Evolutionary conservation across 2,329 filamentous ascomycete species (phyloP).

Genomic region (Cytospora leucostoma): DNA sequence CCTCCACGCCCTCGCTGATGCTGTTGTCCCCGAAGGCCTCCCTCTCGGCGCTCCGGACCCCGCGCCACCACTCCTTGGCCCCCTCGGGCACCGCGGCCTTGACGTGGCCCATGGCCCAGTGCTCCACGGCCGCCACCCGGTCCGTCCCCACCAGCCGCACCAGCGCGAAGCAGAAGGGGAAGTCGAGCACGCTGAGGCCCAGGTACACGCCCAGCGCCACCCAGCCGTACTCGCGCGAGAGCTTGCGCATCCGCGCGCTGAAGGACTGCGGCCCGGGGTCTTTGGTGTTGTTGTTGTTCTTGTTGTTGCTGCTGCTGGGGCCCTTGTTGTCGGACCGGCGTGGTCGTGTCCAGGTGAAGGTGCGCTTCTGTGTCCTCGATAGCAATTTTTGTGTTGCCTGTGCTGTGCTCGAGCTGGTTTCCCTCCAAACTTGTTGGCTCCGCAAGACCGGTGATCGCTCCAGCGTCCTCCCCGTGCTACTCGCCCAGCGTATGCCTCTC

Average conservation of each 20-base stretch:
- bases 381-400: not conserved
- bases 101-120: constrained; percentile 63
- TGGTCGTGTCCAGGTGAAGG: constrained; percentile 23
- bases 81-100: constrained; percentile 61
- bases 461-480: not conserved
- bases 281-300: not conserved
- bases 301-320: not conserved
- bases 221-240: constrained; percentile 94
- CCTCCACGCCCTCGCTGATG: constrained; percentile 50
- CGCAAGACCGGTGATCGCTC: not conserved
- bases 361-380: constrained; percentile 17
- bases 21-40: constrained; percentile 48
- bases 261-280: constrained; percentile 48
- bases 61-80: constrained; percentile 55
- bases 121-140: constrained; percentile 71
- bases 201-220: constrained; percentile 90
- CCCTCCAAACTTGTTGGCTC: constrained; percentile 6
- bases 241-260: constrained; percentile 73
- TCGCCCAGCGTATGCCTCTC: not conserved
- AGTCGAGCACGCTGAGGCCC: constrained; percentile 79
- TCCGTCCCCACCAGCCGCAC: constrained; percentile 84
- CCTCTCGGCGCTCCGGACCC: constrained; percentile 40
- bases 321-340: constrained; percentile 13
- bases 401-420: not conserved
- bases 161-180: constrained; percentile 91